Percentiles rank a stretch among this genome's conserved stretches.
Conservation (phyloP, 73 alveolate species). For the Symbiodinium pilosum region DNA sequence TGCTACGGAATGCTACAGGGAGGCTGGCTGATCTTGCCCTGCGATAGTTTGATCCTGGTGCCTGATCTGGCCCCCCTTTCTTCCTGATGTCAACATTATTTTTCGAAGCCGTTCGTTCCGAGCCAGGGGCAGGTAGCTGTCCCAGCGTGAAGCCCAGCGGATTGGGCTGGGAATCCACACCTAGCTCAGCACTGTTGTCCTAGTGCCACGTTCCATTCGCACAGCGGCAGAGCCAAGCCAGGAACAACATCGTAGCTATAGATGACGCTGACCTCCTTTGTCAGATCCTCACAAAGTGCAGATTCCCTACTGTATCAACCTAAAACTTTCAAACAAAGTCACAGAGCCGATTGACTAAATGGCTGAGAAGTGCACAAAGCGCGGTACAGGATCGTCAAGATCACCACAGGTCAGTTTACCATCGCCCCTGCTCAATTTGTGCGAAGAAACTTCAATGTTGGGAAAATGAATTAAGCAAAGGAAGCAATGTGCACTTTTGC, state of each 20-base stretch:
- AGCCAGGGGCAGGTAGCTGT: slow-evolving; percentile 63
- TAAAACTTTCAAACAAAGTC: too few relatives aligned
- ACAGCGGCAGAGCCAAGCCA: not conserved
- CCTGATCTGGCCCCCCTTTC: too few relatives aligned
- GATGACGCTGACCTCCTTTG: slow-evolving; percentile 45
- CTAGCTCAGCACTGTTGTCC: not conserved
- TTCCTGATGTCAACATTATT: too few relatives aligned
- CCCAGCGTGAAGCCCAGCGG: slow-evolving; percentile 94
- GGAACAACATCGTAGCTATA: slow-evolving; percentile 69
- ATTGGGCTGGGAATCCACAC: slow-evolving; percentile 90
- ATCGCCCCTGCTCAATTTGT: slow-evolving; percentile 13
- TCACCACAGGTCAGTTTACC: slow-evolving; percentile 62
- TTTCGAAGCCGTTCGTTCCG: slow-evolving; percentile 2
- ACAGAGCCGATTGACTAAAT: too few relatives aligned
- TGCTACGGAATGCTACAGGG: too few relatives aligned
- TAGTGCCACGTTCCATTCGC: not conserved
- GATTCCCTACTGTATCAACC: not conserved
- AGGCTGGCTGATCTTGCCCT: too few relatives aligned
- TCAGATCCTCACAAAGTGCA: slow-evolving; percentile 74
- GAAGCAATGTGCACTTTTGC: not conserved
- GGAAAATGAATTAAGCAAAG: too few relatives aligned
- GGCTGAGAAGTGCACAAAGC: slow-evolving; percentile 20
- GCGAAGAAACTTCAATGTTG: not conserved
- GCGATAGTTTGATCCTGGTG: too few relatives aligned
- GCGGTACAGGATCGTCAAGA: slow-evolving; percentile 79